Conservation (phyloP, 2,329 filamentous ascomycete species). For the Fusarium torulosum region DNA sequence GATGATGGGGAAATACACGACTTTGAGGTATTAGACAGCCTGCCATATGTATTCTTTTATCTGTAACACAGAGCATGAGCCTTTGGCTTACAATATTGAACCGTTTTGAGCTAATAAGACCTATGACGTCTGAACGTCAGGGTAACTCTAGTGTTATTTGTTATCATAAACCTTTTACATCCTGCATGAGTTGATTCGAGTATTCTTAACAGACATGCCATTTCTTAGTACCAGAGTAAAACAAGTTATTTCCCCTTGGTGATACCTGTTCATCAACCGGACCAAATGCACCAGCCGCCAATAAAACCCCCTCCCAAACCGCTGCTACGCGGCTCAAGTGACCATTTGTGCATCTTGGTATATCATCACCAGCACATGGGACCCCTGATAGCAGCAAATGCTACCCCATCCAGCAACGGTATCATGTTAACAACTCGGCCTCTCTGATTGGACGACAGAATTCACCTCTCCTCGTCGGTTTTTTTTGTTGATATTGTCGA, state of each 20-base stretch:
- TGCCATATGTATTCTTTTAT: background rate
- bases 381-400: slow-evolving; percentile 5
- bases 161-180: background rate
- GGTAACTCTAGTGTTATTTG: background rate
- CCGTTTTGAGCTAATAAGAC: background rate
- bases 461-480: slow-evolving; percentile 3
- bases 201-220: background rate
- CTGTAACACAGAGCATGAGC: background rate
- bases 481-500: slow-evolving; percentile 12
- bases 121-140: background rate
- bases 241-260: slow-evolving; percentile 1
- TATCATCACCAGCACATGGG: slow-evolving; percentile 13
- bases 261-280: slow-evolving; percentile 1
- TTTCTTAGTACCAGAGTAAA: background rate
- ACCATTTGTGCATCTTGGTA: slow-evolving; percentile 22
- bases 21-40: background rate
- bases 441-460: slow-evolving; percentile 34
- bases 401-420: slow-evolving; percentile 11
- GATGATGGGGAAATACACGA: background rate
- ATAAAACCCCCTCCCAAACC: background rate
- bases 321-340: background rate
- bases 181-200: background rate
- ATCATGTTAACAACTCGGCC: slow-evolving; percentile 32
- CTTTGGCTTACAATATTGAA: background rate
- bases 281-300: slow-evolving; percentile 12